Evolutionary conservation across 306 rosid species (phyloP).

Genomic region (Dalbergia cultrata): DNA sequence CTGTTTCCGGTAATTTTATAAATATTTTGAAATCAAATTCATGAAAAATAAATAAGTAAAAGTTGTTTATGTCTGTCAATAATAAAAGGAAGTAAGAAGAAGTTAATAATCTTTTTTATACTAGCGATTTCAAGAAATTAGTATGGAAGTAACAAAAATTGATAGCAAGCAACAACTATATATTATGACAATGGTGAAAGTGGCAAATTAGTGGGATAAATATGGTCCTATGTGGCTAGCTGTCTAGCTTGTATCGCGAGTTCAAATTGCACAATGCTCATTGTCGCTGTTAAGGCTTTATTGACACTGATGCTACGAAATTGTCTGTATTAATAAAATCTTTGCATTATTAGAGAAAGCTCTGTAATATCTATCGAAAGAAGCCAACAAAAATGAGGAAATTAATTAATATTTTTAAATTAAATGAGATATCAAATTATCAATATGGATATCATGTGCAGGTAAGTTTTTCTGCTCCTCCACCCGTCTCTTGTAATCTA

Average conservation of each 20-base stretch:
- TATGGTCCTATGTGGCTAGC: slow-evolving; percentile 39
- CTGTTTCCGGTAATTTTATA: background rate
- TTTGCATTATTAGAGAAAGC: slow-evolving; percentile 42
- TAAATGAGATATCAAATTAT: background rate
- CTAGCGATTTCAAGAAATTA: slow-evolving; percentile 17
- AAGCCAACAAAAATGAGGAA: slow-evolving; percentile 40
- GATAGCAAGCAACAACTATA: slow-evolving; percentile 9
- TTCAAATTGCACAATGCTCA: slow-evolving; percentile 17
- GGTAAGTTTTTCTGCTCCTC: slow-evolving; percentile 7
- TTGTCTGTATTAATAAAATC: slow-evolving; percentile 40
- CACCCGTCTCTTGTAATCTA: slow-evolving; percentile 33
- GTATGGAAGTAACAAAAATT: slow-evolving; percentile 27
- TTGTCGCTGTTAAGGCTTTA: slow-evolving; percentile 46
- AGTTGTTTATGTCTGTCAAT: background rate
- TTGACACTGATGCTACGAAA: slow-evolving; percentile 41
- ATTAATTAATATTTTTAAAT: background rate
- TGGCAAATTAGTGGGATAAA: slow-evolving; percentile 19
- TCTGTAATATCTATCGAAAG: background rate
- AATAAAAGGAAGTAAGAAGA: slow-evolving; percentile 8
- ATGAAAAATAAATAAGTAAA: background rate
- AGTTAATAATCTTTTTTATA: slow-evolving; percentile 9
- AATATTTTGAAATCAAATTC: background rate
- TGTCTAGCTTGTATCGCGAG: background rate
- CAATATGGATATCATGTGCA: background rate
- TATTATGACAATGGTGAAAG: slow-evolving; percentile 27